phyloP scores from a whole-genome alignment of 2,329 filamentous ascomycete genomes.

The Neofusicoccum parvum region DNA sequence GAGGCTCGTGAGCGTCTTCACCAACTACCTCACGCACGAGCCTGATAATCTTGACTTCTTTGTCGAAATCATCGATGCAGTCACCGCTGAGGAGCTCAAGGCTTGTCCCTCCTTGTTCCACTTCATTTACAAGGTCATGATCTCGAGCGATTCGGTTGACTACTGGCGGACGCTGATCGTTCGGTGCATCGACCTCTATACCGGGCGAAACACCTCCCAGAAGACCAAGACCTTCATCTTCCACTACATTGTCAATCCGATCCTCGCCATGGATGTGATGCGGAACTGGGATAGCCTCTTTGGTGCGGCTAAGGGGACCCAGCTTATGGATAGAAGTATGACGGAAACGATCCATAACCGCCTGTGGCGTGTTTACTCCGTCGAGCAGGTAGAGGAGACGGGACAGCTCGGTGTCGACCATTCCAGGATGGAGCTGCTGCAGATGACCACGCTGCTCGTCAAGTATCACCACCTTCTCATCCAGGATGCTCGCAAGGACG shows the following conservation, averaged over 20 bases:
- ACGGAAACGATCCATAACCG: constrained; percentile 89
- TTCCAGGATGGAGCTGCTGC: constrained; percentile 91
- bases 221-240: constrained; percentile 92
- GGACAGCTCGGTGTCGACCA: constrained; percentile 88
- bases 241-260: constrained; percentile 90
- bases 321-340: constrained; percentile 81
- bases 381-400: constrained; percentile 77
- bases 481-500: constrained; percentile 91
- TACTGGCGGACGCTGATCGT: constrained; percentile 82
- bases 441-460: constrained; percentile 90
- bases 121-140: constrained; percentile 83
- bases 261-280: constrained; percentile 95
- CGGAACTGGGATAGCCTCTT: constrained; percentile 67
- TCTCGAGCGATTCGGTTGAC: constrained; percentile 80
- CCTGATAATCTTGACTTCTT: constrained; percentile 79
- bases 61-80: constrained; percentile 79
- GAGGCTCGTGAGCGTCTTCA: constrained; percentile 82
- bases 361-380: constrained; percentile 69
- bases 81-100: constrained; percentile 82
- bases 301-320: constrained; percentile 63
- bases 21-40: constrained; percentile 74
- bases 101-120: constrained; percentile 72
- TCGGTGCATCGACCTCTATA: constrained; percentile 85
- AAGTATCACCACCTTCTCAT: constrained; percentile 91
- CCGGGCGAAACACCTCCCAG: constrained; percentile 75